Evolutionary conservation across 2,329 filamentous ascomycete genomes (phyloP).

Genomic region (Chaetomium sp.): DNA sequence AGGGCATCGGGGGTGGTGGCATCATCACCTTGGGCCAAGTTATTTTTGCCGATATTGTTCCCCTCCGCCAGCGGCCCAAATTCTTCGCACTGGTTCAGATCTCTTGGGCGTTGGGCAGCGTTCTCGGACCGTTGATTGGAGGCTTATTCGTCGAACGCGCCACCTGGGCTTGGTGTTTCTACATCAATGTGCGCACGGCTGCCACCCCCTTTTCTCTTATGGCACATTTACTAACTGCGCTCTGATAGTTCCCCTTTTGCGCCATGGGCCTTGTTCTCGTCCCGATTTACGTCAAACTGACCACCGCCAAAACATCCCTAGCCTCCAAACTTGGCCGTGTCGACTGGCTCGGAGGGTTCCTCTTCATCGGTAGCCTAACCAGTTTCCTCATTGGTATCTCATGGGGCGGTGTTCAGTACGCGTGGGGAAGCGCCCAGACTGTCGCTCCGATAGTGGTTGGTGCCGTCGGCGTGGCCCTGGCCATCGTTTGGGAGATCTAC

Average conservation of each 20-base stretch:
- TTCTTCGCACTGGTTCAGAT: constrained; percentile 45
- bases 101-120: constrained; percentile 46
- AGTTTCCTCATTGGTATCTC: constrained; percentile 52
- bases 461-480: constrained; percentile 42
- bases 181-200: constrained; percentile 41
- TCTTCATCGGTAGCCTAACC: constrained; percentile 49
- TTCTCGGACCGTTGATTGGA: constrained; percentile 46
- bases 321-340: constrained; percentile 43
- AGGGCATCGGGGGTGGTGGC: constrained; percentile 47
- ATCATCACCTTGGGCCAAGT: constrained; percentile 46
- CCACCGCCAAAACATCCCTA: constrained; percentile 39
- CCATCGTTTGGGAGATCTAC: constrained; percentile 44
- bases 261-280: constrained; percentile 45
- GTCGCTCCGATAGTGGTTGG: constrained; percentile 50
- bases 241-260: constrained; percentile 45
- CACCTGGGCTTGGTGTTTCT: constrained; percentile 54
- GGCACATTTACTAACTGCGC: neutral
- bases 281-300: constrained; percentile 47
- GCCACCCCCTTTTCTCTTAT: neutral
- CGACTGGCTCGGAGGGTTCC: constrained; percentile 50
- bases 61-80: constrained; percentile 45
- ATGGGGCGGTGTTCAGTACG: constrained; percentile 48
- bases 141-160: constrained; percentile 42
- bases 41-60: constrained; percentile 48
- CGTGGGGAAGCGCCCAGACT: constrained; percentile 46